Evolutionary conservation across 345 rosid species (phyloP), one percentile per base, ranked within the genome.

Genomic region (Viola odorata): DNA sequence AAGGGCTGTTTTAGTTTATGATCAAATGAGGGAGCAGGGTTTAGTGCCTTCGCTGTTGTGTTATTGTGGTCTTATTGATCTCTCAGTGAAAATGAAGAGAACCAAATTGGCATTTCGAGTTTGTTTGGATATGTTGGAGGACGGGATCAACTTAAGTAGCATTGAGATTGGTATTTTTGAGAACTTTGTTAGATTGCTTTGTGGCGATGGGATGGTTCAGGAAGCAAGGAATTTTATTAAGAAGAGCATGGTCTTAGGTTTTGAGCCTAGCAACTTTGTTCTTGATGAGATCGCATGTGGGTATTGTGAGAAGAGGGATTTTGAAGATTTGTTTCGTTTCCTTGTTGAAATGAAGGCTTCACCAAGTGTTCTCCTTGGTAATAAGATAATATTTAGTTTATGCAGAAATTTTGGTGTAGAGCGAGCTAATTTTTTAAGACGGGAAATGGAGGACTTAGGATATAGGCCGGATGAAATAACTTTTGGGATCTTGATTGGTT

Each of bases 301-400:
- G 8, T 88, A 86, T 63, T 78, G 82, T 63, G 79, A 83, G 69
- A 88, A 85, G 79, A 81, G 80, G 56, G 89, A 91, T 58, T 91
- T 84, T 68, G 91, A 85, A 65, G 95, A 91, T 79, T 58, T 78
- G 58, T 52, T 80, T 44, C 78, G 82, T 75, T 81, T 88, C 59
- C 61, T 83, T 55, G 40, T 41, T 57, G 88, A 80, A 61, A 64
- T 69, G 68, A 79, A 75, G 61, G 58, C 65, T 67, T 57, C 70
- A 41, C 88, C 85, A 2, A 80, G 71, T 72, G 64, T 73, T 49
- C 49, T 68, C 17, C 73, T 77, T 52, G 85, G 91, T 16, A 91
- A 91, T 63, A 81, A 77, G 80, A 78, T 86, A 49, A 61, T 91
- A 60, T 66, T 67, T 67, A 69, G 77, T 60, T 66, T 86, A 41